A percentile compares a stretch with the other conserved stretches of the same genome.
Evolutionary conservation across 139 green algal species (phyloP).

Genomic region (Coelastrella sp.): DNA sequence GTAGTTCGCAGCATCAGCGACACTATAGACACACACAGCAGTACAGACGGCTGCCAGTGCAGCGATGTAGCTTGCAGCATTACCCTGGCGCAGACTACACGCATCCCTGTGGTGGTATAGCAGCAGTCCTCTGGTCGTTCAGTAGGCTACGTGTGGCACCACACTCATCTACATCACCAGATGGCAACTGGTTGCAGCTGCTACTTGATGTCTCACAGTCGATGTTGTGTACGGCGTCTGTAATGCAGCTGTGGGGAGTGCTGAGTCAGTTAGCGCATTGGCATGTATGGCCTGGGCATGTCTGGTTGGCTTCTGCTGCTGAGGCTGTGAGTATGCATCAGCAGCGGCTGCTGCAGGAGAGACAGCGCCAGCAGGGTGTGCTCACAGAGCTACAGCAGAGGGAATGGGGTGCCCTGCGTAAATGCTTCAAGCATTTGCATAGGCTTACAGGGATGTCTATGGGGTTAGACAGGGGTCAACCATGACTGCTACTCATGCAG

Average conservation of each 20-base stretch:
- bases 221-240: neutral
- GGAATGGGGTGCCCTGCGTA: neutral
- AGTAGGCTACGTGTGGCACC: neutral
- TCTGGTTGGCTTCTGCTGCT: neutral
- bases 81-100: neutral
- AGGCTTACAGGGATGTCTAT: too few relatives aligned
- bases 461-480: too few relatives aligned
- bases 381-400: too few relatives aligned
- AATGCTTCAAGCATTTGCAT: neutral
- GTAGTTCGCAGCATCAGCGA: neutral
- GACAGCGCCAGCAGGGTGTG: neutral
- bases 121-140: neutral
- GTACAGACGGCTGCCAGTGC: neutral
- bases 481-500: too few relatives aligned
- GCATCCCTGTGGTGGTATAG: neutral
- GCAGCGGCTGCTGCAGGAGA: neutral
- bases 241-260: neutral
- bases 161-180: neutral
- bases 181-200: neutral
- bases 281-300: slow-evolving; percentile 5
- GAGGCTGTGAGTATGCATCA: neutral
- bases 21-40: too few relatives aligned
- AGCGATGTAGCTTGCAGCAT: neutral
- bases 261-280: neutral
- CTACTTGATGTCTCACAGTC: neutral